These are phyloP conservation scores for Plectosphaerella plurivora DNA, from an alignment of 2,329 filamentous ascomycete genomes.

Conservation along the genomic window DNA sequence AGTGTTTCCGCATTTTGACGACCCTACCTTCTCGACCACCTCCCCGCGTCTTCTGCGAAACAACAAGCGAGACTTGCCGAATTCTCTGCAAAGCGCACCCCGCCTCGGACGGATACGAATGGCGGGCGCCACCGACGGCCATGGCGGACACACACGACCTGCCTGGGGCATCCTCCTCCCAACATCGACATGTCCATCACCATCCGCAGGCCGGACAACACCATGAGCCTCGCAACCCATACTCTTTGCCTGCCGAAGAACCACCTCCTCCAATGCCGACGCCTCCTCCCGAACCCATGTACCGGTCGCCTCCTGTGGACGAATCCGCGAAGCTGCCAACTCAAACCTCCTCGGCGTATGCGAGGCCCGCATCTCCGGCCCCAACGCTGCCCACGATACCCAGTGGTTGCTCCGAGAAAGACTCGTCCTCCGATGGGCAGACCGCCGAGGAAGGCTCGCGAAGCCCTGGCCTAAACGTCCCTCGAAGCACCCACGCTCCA, in stretches of 20 bases:
- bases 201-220: constrained; percentile 5
- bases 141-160: not conserved
- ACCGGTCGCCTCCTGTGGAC: constrained; percentile 1
- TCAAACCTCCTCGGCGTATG: not conserved
- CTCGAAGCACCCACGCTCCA: not conserved
- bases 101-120: not conserved
- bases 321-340: not conserved
- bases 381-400: constrained; percentile 10
- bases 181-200: not conserved
- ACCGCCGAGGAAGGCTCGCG: constrained; percentile 2
- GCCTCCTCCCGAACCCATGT: constrained; percentile 3
- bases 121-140: not conserved
- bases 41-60: too few relatives aligned
- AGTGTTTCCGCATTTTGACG: too few relatives aligned
- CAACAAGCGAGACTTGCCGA: too few relatives aligned
- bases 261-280: constrained; percentile 7
- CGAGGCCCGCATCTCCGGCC: constrained; percentile 8
- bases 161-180: not conserved
- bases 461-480: not conserved
- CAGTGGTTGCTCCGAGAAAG: constrained; percentile 10
- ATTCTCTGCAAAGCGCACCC: too few relatives aligned
- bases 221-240: too few relatives aligned
- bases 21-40: too few relatives aligned
- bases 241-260: not conserved
- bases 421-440: constrained; percentile 10